Percentiles rank a stretch among this genome's conserved stretches.
These are phyloP conservation scores for Avena eriantha DNA, from an alignment of 176 grass and related monocot genomes.

Conservation along the genomic window DNA sequence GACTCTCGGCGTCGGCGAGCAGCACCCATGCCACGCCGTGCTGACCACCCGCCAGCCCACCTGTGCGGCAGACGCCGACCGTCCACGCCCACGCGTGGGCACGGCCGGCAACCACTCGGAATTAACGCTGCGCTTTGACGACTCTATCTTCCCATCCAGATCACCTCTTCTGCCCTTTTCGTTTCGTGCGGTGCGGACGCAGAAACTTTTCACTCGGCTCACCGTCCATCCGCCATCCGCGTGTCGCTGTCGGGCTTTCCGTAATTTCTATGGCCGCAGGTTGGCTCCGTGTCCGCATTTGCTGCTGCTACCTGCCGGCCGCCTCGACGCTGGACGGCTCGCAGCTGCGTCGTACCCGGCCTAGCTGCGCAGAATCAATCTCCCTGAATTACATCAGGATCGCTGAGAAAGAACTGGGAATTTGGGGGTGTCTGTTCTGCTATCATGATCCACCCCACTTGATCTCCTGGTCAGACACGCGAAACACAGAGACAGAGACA, in stretches of 20 bases:
- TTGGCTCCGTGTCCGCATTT: neutral
- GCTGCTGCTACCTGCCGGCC: neutral
- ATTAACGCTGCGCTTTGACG: slow-evolving; percentile 2
- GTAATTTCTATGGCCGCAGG: neutral
- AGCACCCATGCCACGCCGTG: neutral
- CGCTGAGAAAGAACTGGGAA: neutral
- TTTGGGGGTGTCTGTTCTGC: neutral
- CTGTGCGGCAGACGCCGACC: neutral
- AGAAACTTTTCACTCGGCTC: neutral
- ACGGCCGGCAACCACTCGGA: neutral
- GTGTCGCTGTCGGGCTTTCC: neutral
- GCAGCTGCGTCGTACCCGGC: slow-evolving; percentile 12
- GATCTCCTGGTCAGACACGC: neutral
- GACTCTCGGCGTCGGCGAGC: neutral
- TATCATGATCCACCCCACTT: neutral
- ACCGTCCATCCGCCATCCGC: slow-evolving; percentile 31
- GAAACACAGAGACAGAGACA: neutral
- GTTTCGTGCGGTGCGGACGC: slow-evolving; percentile 33
- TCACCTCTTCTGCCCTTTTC: neutral
- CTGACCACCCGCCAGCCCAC: neutral
- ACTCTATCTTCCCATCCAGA: neutral
- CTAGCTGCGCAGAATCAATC: too few species aligned
- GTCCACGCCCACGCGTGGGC: neutral
- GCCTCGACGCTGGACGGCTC: slow-evolving; percentile 7
- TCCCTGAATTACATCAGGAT: neutral